A percentile compares a stretch with the other conserved stretches of the same genome.
phyloP scores from a whole-genome alignment of 2,329 filamentous ascomycete genomes.

The Colletotrichum euphorbiae region DNA sequence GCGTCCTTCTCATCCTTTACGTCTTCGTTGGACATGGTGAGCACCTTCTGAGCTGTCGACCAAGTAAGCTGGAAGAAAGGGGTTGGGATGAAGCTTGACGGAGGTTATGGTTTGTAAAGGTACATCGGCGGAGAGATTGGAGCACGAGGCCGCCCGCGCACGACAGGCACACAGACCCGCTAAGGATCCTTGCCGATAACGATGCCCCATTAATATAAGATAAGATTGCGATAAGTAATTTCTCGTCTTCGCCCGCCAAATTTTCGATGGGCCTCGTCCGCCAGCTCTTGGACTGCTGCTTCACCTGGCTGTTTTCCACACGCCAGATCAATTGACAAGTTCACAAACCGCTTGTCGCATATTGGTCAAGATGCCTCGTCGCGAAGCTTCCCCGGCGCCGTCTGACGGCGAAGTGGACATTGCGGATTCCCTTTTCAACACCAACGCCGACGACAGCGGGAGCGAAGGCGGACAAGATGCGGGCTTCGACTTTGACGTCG shows the following conservation, averaged over 20 bases:
- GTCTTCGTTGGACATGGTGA: conserved; percentile 52
- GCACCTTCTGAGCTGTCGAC: neutral
- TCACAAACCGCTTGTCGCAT: neutral
- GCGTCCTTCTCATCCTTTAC: conserved; percentile 75
- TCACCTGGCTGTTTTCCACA: conserved; percentile 8
- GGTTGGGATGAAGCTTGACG: neutral
- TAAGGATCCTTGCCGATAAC: conserved; percentile 11
- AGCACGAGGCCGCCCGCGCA: conserved; percentile 28
- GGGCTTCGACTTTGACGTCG: conserved; percentile 64
- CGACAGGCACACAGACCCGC: conserved; percentile 24
- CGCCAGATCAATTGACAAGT: conserved; percentile 9
- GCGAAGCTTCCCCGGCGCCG: conserved; percentile 81
- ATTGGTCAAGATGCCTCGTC: conserved; percentile 70
- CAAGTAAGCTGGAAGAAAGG: neutral
- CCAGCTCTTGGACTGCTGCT: conserved; percentile 26
- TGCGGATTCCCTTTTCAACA: conserved; percentile 78
- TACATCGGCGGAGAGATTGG: neutral
- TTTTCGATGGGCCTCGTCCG: conserved; percentile 31
- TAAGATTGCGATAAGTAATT: conserved; percentile 41
- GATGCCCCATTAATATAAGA: conserved; percentile 34
- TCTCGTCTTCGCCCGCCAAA: conserved; percentile 34
- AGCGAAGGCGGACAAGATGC: conserved; percentile 53
- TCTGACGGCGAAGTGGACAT: conserved; percentile 97
- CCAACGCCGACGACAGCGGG: conserved; percentile 55
- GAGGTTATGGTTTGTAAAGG: neutral